phyloP scores from a whole-genome alignment of 1,284 basidiomycete genomes.

The Garcileccinum viscosum region DNA sequence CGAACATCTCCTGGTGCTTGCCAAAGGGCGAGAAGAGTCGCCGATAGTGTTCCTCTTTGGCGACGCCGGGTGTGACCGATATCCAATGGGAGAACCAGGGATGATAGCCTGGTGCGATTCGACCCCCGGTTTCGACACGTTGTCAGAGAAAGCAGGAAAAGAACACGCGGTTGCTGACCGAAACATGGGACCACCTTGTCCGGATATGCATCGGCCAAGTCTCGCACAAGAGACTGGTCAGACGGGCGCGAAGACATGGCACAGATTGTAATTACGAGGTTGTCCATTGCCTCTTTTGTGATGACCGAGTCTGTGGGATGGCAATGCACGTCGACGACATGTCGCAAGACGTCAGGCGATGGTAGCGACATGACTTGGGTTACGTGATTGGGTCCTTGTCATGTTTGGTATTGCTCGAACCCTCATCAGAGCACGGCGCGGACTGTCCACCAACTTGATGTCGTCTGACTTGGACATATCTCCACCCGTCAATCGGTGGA shows the following conservation, averaged over 20 bases:
- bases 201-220: constrained; percentile 63
- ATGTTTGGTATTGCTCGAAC: constrained; percentile 28
- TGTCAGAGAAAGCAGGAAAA: constrained; percentile 14
- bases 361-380: constrained; percentile 12
- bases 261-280: constrained; percentile 67
- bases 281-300: constrained; percentile 51
- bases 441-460: constrained; percentile 14
- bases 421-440: constrained; percentile 14
- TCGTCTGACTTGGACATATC: constrained; percentile 53
- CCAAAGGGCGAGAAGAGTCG: constrained; percentile 54
- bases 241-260: constrained; percentile 72
- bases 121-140: constrained; percentile 14
- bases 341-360: constrained; percentile 54
- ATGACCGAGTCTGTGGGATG: constrained; percentile 77
- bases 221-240: constrained; percentile 70
- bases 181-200: constrained; percentile 77
- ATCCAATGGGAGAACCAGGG: constrained; percentile 85
- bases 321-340: constrained; percentile 80
- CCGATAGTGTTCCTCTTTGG: constrained; percentile 73
- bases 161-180: constrained; percentile 51
- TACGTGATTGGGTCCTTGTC: constrained; percentile 1
- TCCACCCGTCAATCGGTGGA: constrained; percentile 58
- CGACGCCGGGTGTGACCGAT: constrained; percentile 46
- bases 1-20: constrained; percentile 49
- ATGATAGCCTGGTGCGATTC: constrained; percentile 66